Percentiles rank a stretch among this genome's conserved stretches.
phyloP scores from a whole-genome alignment of 139 green algal species.

The Asterochloris erici region DNA sequence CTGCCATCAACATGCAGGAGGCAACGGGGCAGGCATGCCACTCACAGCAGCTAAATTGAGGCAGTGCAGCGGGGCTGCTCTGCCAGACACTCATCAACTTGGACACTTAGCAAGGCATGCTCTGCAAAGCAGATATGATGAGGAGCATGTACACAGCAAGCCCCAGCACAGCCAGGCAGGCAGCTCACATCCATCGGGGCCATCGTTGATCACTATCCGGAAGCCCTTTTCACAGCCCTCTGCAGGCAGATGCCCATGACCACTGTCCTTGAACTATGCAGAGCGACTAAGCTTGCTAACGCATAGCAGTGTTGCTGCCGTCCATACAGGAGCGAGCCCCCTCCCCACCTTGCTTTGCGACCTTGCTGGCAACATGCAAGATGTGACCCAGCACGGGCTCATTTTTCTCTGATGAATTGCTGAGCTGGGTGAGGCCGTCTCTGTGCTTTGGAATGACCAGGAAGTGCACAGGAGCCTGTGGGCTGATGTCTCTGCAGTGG shows the following conservation, averaged over 20 bases:
- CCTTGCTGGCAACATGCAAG: conserved; percentile 78
- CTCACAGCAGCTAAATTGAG: background rate
- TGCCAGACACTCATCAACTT: too few relatives aligned
- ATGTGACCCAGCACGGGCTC: conserved; percentile 88
- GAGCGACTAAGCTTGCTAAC: too few relatives aligned
- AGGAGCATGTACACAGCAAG: too few relatives aligned
- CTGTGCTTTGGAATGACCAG: conserved; percentile 88
- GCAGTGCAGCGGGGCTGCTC: too few relatives aligned
- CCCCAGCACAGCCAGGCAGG: background rate
- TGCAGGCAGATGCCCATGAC: background rate
- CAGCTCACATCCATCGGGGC: conserved; percentile 65
- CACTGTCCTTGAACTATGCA: background rate
- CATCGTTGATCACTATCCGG: conserved; percentile 90
- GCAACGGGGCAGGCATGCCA: background rate
- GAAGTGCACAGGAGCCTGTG: conserved; percentile 86
- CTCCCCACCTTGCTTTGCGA: conserved; percentile 29
- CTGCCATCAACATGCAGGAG: background rate
- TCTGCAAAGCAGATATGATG: too few relatives aligned
- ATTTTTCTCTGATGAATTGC: conserved; percentile 69
- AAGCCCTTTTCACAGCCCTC: conserved; percentile 63
- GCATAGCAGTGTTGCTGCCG: too few relatives aligned
- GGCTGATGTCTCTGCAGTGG: conserved; percentile 74
- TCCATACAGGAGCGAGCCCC: too few relatives aligned
- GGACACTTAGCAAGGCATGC: too few relatives aligned
- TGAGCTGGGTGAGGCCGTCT: conserved; percentile 73